Base-by-base conservation (phyloP, 441 rosid genomes). In the Adansonia gregorii region DNA sequence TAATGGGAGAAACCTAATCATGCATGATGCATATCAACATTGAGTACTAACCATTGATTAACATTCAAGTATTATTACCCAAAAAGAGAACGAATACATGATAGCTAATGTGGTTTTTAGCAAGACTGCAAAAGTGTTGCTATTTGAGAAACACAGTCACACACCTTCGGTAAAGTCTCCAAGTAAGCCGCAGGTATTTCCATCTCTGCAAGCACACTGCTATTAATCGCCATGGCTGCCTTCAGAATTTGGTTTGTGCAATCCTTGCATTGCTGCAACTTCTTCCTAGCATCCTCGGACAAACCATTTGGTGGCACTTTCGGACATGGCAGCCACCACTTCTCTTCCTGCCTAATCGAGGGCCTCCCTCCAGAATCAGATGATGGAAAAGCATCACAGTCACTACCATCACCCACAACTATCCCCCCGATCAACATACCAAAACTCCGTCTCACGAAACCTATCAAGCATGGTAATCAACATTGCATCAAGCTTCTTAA, bases 251-350 rank as follows among this genome's bases (percentile, higher is more conserved):
- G 98, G 80, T 90, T 94, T 2, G 97, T 89, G 75, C 93, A 94
- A 82, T 95, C 98, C 79, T 91, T 86, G 58, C 92, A 94, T 75
- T 91, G 97, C 87, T 94, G 97, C 81, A 95, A 76, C 55, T 85
- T 89, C 88, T 92, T 94, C 82, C 97, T 91, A 0, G 89, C 79
- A 72, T 89, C 98, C 41, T 89, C 89, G 0, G 97, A 94, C 83
- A 95, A 82, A 43, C 99, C 97, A 73, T 86, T 86, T 59, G 88
- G 75, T 0, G 93, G 95, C 46, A 95, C 87, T 86, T 90, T 95
- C 0, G 98, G 99, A 74, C 94, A 94, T 0, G 98, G 99, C 81
- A 94, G 80, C 99, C 99, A 95, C 99, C 99, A 95, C 79, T 95
- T 95, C 55, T 95, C 99, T 82, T 95, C 97, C 88, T 95, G 97